Conservation (phyloP, 768 basidiomycete species). For the Suillus subaureus region DNA sequence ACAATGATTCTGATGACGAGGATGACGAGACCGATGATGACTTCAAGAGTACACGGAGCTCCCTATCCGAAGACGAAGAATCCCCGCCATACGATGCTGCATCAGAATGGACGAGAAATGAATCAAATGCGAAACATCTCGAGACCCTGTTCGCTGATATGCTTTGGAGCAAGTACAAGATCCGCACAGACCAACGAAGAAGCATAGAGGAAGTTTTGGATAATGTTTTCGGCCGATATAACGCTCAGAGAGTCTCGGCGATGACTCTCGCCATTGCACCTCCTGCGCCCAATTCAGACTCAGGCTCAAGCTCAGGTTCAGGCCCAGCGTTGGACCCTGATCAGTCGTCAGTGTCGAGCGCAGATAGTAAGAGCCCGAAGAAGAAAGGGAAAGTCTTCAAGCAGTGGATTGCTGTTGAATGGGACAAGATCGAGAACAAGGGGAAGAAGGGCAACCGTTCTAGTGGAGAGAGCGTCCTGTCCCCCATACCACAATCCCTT, state of each 20-base stretch:
- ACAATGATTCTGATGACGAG: slow-evolving; percentile 21
- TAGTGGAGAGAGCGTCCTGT: slow-evolving; percentile 28
- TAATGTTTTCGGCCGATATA: slow-evolving; percentile 52
- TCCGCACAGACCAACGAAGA: slow-evolving; percentile 54
- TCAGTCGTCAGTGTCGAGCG: slow-evolving; percentile 24
- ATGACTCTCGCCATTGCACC: slow-evolving; percentile 64
- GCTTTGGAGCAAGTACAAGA: slow-evolving; percentile 51
- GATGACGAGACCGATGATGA: slow-evolving; percentile 31
- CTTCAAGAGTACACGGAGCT: slow-evolving; percentile 33
- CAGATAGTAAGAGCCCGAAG: slow-evolving; percentile 23
- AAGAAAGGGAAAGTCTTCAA: slow-evolving; percentile 37
- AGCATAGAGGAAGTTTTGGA: slow-evolving; percentile 49
- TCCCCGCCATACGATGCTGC: slow-evolving; percentile 26
- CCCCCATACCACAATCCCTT: slow-evolving; percentile 29
- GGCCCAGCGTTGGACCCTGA: no score
- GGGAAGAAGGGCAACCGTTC: slow-evolving; percentile 28
- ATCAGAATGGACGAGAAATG: slow-evolving; percentile 44
- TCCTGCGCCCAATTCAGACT: slow-evolving; percentile 19
- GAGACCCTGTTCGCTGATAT: slow-evolving; percentile 64
- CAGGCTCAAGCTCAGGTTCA: neutral
- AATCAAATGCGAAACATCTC: slow-evolving; percentile 44
- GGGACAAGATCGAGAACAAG: slow-evolving; percentile 35
- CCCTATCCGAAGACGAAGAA: slow-evolving; percentile 23
- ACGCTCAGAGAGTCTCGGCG: slow-evolving; percentile 44
- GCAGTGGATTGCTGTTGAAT: slow-evolving; percentile 40